Evolutionary conservation across 1,284 basidiomycete species (phyloP), one percentile per base, ranked within the genome.

Genomic region (Stereum hirsutum): DNA sequence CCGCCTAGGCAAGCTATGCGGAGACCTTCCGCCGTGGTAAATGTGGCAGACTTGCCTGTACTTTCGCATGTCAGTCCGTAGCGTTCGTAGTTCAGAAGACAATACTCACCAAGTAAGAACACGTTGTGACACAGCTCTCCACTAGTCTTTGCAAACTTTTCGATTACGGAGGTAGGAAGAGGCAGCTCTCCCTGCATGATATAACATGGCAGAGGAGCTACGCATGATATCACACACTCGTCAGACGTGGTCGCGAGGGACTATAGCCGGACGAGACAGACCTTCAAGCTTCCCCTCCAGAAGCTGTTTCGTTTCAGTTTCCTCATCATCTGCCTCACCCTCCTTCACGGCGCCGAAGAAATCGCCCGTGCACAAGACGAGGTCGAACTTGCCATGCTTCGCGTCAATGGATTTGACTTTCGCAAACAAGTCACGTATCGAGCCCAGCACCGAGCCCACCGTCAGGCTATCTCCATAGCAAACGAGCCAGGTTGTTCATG

Each of bases 361-460:
- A 64, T 99, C 93, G 5, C 95, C 94, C 3, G 79, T 68, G 52
- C 92, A 86, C 35, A 99, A 72, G 15, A 88, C 79, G 28, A 92
- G 76, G 54, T 92, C 84, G 58, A 99, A 99, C 54, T 90, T 91
- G 44, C 94, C 94, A 63, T 98, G 89, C 61, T 97, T 98, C 45
- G 78, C 70, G 65, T 99, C 81, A 55, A 98, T 94, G 17, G 80
- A 70, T 42, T 78, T 80, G 50, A 96, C 75, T 68, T 96, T 98
- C 43, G 76, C 59, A 52, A 90, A 82, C 14, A 96, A 67, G 12
- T 81, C 75, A 32, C 66, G 62, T 52, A 97, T 78, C 0, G 78
- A 76, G 11, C 91, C 91, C n/a, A 73, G 66, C 11, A 88, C 81
- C 28, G 93, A 81, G 2, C 94, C 95, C 33, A 96, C 81, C 6